phyloP scores from a whole-genome alignment of 805 yeast species.

The Yamadazyma kitorensis region DNA sequence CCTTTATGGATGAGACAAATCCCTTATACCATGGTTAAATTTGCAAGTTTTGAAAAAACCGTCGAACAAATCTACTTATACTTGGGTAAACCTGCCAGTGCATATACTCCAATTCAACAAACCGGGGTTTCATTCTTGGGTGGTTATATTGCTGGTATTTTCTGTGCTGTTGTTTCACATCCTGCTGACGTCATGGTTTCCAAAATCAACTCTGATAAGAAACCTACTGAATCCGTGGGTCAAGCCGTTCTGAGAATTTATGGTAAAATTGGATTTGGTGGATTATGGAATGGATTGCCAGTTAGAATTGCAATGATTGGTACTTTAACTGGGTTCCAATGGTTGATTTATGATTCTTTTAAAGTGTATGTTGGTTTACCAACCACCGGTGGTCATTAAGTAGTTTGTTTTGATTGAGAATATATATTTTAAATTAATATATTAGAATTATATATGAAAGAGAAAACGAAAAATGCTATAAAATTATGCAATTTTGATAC shows the following conservation, averaged over 20 bases:
- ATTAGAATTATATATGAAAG: neutral
- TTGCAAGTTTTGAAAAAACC: conserved; percentile 89
- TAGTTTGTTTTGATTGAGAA: no score
- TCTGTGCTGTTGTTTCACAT: conserved; percentile 94
- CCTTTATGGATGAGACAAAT: conserved; percentile 97
- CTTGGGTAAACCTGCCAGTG: conserved; percentile 69
- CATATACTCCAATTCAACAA: conserved; percentile 72
- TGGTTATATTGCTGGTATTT: conserved; percentile 96
- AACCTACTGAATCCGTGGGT: conserved; percentile 62
- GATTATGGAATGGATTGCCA: conserved; percentile 93
- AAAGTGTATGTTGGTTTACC: conserved; percentile 94
- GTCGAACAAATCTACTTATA: conserved; percentile 74
- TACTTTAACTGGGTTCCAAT: conserved; percentile 94
- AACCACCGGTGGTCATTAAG: conserved; percentile 63
- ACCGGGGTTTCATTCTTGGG: conserved; percentile 94
- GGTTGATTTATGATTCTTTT: conserved; percentile 95
- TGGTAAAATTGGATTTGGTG: conserved; percentile 77
- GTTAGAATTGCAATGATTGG: conserved; percentile 97
- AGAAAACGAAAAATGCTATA: neutral
- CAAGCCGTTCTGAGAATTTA: conserved; percentile 74
- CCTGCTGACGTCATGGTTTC: conserved; percentile 99
- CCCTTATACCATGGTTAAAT: conserved; percentile 98
- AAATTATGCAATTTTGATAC: neutral
- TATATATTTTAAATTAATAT: no score
- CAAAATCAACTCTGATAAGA: conserved; percentile 74